Evolutionary conservation across 2,329 filamentous ascomycete genomes (phyloP), one percentile per base, ranked within the genome.

Genomic region (Fusarium mexicanum): DNA sequence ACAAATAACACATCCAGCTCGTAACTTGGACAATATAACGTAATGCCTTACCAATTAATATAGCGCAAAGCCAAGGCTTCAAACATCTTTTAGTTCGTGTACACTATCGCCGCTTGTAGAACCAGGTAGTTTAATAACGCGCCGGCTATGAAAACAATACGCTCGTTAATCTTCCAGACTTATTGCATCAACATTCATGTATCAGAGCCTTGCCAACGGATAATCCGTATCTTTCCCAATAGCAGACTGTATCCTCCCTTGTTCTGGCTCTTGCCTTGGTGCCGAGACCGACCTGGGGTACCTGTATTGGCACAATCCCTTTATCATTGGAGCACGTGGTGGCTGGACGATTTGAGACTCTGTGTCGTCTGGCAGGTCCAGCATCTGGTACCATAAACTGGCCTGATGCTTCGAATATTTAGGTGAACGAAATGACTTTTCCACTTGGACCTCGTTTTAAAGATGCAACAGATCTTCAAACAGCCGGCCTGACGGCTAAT

Each of bases 131-230:
- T 6, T 22, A 43, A 10, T 8, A 14, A 29, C 5, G 29, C 31
- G 4, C 22, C 18, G 13, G 18, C 18, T 47, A 17, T 22, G 2
- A 20, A 18, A 37, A 6, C 55, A 47, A 47, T 24, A 35, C 40
- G 10, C n/a, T 33, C 14, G 2, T n/a, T 3, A 4, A 29, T 17
- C 18, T 40, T 17, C 14, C 18, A 17, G 9, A 29, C 10, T 37
- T 13, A 38, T 4, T 22, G 12, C 35, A n/a, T 26, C 7, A 54
- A 7, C 13, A 35, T 20, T 22, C 2, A 13, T 17, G 0, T 5
- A 6, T 57, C 20, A 87, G 66, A 64, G 41, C 13, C 40, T 53
- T 14, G 33, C 44, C 61, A 57, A 20, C 6, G 54, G 48, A 8
- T 51, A 60, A 8, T 67, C 29, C 1, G 20, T 22, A 20, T 47